phyloP scores from a whole-genome alignment of 441 rosid genomes.

The Gossypium schwendimanii region DNA sequence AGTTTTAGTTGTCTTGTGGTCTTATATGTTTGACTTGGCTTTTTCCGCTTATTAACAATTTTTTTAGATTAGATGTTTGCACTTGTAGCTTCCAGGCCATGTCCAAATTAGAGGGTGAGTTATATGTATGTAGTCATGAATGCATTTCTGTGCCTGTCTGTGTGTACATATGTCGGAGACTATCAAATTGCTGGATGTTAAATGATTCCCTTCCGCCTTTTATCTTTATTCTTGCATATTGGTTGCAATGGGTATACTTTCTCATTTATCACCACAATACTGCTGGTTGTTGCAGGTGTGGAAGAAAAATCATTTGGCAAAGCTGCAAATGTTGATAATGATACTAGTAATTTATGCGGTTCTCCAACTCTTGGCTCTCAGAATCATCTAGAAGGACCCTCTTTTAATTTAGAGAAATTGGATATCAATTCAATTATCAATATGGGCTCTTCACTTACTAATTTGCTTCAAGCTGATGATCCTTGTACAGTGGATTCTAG shows the following conservation, averaged over 20 bases:
- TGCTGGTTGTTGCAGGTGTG: conserved; percentile 41
- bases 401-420: conserved; percentile 68
- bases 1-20: not conserved
- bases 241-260: not conserved
- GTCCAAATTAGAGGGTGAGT: not conserved
- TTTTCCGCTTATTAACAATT: not conserved
- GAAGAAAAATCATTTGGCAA: conserved; percentile 61
- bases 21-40: not conserved
- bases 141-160: not conserved
- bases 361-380: conserved; percentile 61
- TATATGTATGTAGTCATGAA: not conserved
- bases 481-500: conserved; percentile 45
- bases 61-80: not conserved
- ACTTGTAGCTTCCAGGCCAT: not conserved
- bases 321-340: conserved; percentile 41
- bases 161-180: not conserved
- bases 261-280: not conserved
- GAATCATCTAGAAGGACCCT: conserved; percentile 40
- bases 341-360: conserved; percentile 47
- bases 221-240: not conserved
- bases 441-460: conserved; percentile 55
- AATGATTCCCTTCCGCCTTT: not conserved
- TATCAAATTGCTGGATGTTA: not conserved
- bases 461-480: conserved; percentile 67
- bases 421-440: conserved; percentile 45